Conservation (phyloP, 306 rosid species). For the Geum urbanum region DNA sequence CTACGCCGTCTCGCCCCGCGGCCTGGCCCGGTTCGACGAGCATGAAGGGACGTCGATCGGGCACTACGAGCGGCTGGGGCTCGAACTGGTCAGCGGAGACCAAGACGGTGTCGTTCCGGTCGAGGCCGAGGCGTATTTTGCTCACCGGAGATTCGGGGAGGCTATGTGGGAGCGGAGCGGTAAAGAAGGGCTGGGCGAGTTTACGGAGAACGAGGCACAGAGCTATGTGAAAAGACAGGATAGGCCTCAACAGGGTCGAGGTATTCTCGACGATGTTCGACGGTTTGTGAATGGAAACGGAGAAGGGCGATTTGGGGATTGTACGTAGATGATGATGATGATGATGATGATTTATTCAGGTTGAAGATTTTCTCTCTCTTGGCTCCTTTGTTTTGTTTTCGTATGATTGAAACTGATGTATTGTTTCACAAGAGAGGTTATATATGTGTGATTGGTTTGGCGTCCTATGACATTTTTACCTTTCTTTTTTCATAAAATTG, state of each 20-base stretch:
- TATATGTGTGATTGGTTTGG: no score
- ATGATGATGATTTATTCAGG: no score
- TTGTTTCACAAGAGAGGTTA: no score
- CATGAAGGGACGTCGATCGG: conserved; percentile 44
- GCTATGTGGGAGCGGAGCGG: conserved; percentile 45
- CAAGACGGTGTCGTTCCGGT: conserved; percentile 9
- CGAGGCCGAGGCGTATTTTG: conserved; percentile 52
- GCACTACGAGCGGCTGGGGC: conserved; percentile 51
- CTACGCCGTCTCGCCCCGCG: conserved; percentile 40
- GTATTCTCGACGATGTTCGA: conserved; percentile 23
- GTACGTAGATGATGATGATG: neutral
- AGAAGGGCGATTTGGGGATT: neutral
- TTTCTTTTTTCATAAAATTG: no score
- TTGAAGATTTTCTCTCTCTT: neutral
- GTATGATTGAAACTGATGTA: no score
- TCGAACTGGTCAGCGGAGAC: neutral
- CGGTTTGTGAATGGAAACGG: neutral
- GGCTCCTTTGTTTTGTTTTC: no score
- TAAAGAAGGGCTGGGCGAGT: conserved; percentile 33
- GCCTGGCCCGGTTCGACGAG: conserved; percentile 46
- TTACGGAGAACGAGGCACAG: conserved; percentile 23
- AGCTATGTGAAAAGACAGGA: conserved; percentile 33
- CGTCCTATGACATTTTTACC: no score
- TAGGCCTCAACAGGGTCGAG: conserved; percentile 14
- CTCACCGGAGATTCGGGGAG: conserved; percentile 44